phyloP scores from a whole-genome alignment of 1,284 basidiomycete genomes.

The Papiliotrema nemorosa region DNA sequence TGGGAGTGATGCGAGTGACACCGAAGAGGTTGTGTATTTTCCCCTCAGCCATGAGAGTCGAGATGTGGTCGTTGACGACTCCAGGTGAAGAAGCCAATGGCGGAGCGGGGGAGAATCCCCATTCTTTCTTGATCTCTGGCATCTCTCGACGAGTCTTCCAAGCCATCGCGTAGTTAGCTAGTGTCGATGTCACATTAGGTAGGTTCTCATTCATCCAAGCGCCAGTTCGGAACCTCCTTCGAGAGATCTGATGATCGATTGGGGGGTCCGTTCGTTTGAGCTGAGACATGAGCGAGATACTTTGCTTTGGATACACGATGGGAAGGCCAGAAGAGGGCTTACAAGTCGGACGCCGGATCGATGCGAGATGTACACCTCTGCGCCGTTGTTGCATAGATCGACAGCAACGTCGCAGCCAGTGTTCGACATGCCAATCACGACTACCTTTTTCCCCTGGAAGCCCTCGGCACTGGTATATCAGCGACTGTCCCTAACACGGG shows the following conservation, averaged over 20 bases:
- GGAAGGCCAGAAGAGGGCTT: background rate
- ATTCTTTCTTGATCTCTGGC: constrained; percentile 5
- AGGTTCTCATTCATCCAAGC: background rate
- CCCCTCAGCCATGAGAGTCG: constrained; percentile 3
- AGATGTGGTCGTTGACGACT: constrained; percentile 8
- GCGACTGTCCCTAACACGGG: background rate
- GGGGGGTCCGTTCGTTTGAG: constrained; percentile 4
- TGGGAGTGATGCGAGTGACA: constrained; percentile 3
- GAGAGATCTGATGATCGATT: constrained; percentile 7
- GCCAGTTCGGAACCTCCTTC: background rate
- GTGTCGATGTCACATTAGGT: background rate
- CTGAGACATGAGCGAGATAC: constrained; percentile 1
- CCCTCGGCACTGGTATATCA: constrained; percentile 7
- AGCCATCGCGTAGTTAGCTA: background rate
- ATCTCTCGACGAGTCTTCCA: background rate
- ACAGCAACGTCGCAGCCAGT: constrained; percentile 15
- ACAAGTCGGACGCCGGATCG: constrained; percentile 10
- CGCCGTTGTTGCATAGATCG: constrained; percentile 1
- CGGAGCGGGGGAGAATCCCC: constrained; percentile 10
- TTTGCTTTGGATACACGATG: background rate
- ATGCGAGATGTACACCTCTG: constrained; percentile 17
- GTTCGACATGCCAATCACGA: constrained; percentile 13
- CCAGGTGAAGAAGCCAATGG: constrained; percentile 4
- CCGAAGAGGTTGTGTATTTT: constrained; percentile 5
- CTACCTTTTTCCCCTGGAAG: constrained; percentile 10